Percentiles rank a stretch among this genome's conserved stretches.
Conservation (phyloP, 139 green algal genomes). For the Micractinium conductrix region DNA sequence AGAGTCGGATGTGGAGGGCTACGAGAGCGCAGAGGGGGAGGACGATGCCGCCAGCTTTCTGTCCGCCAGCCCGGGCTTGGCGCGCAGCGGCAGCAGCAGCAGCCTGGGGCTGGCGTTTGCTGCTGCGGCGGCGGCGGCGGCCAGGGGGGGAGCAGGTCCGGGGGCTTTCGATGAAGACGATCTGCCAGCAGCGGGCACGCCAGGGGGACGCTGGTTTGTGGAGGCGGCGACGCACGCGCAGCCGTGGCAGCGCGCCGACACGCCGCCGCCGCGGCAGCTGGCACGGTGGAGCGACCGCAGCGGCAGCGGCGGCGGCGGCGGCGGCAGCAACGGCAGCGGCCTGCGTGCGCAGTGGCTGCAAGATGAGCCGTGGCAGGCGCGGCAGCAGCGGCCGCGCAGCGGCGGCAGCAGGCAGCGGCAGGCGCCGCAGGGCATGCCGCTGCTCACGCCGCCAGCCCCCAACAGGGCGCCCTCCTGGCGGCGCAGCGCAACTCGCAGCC, state of each 20-base stretch:
- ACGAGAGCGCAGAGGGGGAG: not conserved
- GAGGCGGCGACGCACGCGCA: too few relatives aligned
- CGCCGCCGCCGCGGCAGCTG: not conserved
- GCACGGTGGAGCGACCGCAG: too few relatives aligned
- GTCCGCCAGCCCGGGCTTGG: not conserved
- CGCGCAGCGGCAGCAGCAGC: conserved; percentile 11
- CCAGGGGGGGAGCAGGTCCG: too few relatives aligned
- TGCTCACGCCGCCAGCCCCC: conserved; percentile 13
- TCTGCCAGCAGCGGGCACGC: too few relatives aligned
- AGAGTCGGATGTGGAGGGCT: not conserved
- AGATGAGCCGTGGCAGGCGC: not conserved
- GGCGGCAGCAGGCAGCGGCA: not conserved
- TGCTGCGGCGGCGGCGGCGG: not conserved
- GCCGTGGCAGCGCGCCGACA: not conserved
- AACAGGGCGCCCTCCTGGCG: not conserved
- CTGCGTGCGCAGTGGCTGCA: too few relatives aligned
- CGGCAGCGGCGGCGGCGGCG: not conserved
- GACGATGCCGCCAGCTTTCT: conserved; percentile 1
- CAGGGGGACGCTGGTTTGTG: too few relatives aligned
- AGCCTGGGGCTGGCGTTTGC: conserved; percentile 2
- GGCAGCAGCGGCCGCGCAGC: not conserved
- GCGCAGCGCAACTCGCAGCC: conserved; percentile 1
- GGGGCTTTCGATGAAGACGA: too few relatives aligned
- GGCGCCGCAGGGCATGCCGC: not conserved
- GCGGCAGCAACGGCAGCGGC: too few relatives aligned